Evolutionary conservation across 75 land plant species (phyloP), one percentile per base, ranked within the genome.

Genomic region (Pinus tabuliformis): DNA sequence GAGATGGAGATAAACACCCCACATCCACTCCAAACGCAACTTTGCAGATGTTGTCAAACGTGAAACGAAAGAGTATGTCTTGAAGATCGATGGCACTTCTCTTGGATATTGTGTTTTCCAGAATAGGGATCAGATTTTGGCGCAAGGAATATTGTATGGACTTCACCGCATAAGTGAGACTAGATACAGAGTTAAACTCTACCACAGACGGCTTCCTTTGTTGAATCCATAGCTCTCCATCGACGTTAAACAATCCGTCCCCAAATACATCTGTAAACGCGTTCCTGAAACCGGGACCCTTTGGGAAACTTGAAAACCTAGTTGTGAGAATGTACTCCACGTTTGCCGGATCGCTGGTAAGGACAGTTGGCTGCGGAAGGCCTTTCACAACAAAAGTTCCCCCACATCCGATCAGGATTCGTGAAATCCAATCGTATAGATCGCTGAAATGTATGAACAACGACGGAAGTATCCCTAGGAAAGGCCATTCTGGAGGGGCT

Each of bases 1-100:
- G 42, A 4, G 52, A 12, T 1, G 0, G 56, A 6, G 33, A n/a
- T 0, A 74, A 70, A 26, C 59, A 49, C 58, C 81, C 81, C 3
- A 33, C 60, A 71, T 83, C 85, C 5, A 80, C 78, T 3, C 85
- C 85, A 16, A 83, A 76, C 3, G 75, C 79, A 14, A 80, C 42
- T 62, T 15, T 72, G 63, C 83, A 83, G 20, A 83, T 62, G 26
- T 64, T 80, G 72, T 83, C 85, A 62, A 83, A 83, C 2, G 83
- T 80, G 56, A 75, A 80, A 15, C 83, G 83, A 20, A 82, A 66
- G 16, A 85, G 26, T 0, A 85, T 36, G 37, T 85, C 87, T 30
- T 85, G 87, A 7, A 84, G 42, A 18, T 84, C 86, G 37, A 83
- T 30, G 30, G 30, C 18, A 22, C 8, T 36, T 11, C 20, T 0